Percentiles rank a stretch among this genome's conserved stretches.
Evolutionary conservation across 495 filamentous ascomycete genomes (phyloP).

Genomic region (Penicillium simplicissimum): DNA sequence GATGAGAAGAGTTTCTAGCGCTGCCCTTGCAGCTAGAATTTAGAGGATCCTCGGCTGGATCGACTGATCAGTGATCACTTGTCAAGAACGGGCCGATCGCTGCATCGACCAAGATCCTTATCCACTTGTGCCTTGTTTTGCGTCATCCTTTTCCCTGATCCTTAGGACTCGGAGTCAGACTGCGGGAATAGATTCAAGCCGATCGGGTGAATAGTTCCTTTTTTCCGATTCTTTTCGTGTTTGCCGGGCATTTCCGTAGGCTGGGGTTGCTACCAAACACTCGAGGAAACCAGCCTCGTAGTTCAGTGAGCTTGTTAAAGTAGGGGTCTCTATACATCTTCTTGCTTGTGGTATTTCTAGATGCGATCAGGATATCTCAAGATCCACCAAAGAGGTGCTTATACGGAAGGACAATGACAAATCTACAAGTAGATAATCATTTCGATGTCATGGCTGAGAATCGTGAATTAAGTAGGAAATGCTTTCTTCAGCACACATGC

Average conservation of each 20-base stretch:
- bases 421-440: too few relatives aligned
- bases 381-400: background rate
- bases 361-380: background rate
- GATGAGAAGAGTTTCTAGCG: too few relatives aligned
- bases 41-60: background rate
- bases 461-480: background rate
- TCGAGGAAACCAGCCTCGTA: background rate
- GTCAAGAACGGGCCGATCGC: background rate
- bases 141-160: background rate
- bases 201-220: background rate
- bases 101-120: background rate
- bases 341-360: background rate
- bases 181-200: background rate
- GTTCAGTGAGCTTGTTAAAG: background rate
- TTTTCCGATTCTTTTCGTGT: background rate
- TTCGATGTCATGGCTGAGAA: background rate
- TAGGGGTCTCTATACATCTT: background rate
- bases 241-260: background rate
- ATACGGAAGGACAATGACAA: too few relatives aligned
- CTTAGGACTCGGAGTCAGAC: background rate
- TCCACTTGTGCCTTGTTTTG: background rate
- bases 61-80: background rate
- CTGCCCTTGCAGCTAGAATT: background rate
- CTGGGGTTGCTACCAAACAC: background rate
- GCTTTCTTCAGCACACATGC: background rate